Conservation (phyloP, 257 asterid genomes). For the Solanum neorickii region DNA sequence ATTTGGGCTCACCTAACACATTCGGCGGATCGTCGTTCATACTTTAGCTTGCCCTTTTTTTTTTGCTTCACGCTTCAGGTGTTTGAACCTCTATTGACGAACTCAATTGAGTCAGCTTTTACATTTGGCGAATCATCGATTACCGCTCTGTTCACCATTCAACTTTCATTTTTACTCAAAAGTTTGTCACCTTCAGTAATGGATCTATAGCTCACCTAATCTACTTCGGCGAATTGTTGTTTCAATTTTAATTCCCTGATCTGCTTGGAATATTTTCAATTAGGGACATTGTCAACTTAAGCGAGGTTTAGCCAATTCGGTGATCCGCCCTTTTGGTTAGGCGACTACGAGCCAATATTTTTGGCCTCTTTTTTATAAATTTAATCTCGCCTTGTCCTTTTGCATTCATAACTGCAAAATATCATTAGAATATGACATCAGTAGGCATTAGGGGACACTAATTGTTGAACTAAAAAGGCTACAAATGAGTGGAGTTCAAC, state of each 20-base stretch:
- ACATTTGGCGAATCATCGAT: neutral
- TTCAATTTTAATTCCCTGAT: neutral
- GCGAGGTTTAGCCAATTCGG: neutral
- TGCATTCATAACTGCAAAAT: no score
- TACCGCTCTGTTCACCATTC: neutral
- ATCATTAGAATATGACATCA: neutral
- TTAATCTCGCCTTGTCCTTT: no score
- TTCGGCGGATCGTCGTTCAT: neutral
- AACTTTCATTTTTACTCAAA: neutral
- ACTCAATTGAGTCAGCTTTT: neutral
- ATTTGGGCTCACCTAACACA: neutral
- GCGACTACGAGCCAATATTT: neutral
- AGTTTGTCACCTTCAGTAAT: neutral
- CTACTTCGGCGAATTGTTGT: neutral
- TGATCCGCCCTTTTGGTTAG: neutral
- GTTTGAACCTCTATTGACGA: neutral
- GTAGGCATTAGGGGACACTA: neutral
- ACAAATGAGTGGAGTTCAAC: neutral
- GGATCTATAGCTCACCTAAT: neutral
- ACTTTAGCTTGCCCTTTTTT: neutral
- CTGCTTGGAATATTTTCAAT: neutral
- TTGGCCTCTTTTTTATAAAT: neutral
- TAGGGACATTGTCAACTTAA: neutral
- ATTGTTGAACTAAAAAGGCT: neutral
- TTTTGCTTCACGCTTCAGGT: neutral